Evolutionary conservation across 1,284 basidiomycete species (phyloP).

Genomic region (Ceratobasidium sp.): DNA sequence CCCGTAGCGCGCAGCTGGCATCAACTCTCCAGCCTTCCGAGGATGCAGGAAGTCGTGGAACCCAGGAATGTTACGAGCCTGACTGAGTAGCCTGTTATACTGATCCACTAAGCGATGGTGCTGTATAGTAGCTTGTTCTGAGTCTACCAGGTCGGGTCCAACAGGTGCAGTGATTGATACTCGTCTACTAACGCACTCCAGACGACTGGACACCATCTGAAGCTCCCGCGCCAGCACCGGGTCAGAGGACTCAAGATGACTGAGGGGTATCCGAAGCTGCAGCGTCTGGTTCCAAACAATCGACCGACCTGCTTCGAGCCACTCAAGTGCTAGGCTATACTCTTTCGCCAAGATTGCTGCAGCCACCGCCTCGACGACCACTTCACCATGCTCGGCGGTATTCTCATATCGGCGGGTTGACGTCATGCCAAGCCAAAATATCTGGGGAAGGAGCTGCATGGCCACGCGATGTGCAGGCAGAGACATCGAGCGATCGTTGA

Average conservation of each 20-base stretch:
- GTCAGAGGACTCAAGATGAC: not conserved
- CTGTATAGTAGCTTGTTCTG: not conserved
- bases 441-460: no score
- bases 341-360: slow-evolving; percentile 10
- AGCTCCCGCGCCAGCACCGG: slow-evolving; percentile 18
- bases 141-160: not conserved
- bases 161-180: not conserved
- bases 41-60: slow-evolving; percentile 48
- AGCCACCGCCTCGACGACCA: slow-evolving; percentile 31
- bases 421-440: no score
- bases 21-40: slow-evolving; percentile 47
- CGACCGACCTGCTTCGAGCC: slow-evolving; percentile 43
- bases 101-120: slow-evolving; percentile 29
- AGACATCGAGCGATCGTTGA: no score
- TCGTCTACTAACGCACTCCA: not conserved
- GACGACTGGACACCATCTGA: not conserved
- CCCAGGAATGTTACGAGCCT: slow-evolving; percentile 13
- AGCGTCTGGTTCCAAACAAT: slow-evolving; percentile 46
- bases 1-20: slow-evolving; percentile 51
- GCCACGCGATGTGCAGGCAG: no score
- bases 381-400: no score
- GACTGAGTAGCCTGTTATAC: slow-evolving; percentile 3
- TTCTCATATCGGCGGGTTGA: no score
- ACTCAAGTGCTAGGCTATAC: slow-evolving; percentile 42
- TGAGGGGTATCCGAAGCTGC: slow-evolving; percentile 42